Evolutionary conservation across 2,329 filamentous ascomycete species (phyloP).

Genomic region (Ascochyta viciae-villosae): DNA sequence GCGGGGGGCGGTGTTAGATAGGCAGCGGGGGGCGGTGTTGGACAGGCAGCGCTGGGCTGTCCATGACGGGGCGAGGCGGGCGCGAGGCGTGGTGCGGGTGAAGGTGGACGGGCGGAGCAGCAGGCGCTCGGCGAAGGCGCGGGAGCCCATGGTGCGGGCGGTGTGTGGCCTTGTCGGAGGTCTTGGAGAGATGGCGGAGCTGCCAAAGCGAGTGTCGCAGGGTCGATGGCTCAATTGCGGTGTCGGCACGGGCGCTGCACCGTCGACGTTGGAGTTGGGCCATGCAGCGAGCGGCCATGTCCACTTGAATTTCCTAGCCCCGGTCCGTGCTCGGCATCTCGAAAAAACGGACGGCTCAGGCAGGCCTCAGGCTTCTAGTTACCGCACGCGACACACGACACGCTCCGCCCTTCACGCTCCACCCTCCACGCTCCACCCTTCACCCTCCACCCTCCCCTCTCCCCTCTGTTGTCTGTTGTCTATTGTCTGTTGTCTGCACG

Average conservation of each 20-base stretch:
- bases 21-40: constrained; percentile 18
- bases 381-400: no score
- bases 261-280: no score
- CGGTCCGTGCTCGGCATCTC: constrained; percentile 19
- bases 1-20: not conserved
- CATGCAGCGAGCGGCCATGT: no score
- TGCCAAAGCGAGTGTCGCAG: no score
- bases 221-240: not conserved
- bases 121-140: constrained; percentile 41
- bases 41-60: constrained; percentile 19
- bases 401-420: no score
- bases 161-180: no score
- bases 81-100: constrained; percentile 26
- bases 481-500: no score
- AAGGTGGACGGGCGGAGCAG: constrained; percentile 41
- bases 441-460: not conserved
- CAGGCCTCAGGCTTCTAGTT: no score
- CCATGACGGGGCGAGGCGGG: constrained; percentile 23
- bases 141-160: constrained; percentile 35
- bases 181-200: no score
- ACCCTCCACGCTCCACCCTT: no score
- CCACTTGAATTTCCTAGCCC: constrained; percentile 30
- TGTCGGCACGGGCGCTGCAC: not conserved
- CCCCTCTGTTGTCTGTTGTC: not conserved
- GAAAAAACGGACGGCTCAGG: not conserved